Evolutionary conservation across 164 flowering plant species (phyloP), one percentile per base, ranked within the genome.

Genomic region (Brasenia schreberi): DNA sequence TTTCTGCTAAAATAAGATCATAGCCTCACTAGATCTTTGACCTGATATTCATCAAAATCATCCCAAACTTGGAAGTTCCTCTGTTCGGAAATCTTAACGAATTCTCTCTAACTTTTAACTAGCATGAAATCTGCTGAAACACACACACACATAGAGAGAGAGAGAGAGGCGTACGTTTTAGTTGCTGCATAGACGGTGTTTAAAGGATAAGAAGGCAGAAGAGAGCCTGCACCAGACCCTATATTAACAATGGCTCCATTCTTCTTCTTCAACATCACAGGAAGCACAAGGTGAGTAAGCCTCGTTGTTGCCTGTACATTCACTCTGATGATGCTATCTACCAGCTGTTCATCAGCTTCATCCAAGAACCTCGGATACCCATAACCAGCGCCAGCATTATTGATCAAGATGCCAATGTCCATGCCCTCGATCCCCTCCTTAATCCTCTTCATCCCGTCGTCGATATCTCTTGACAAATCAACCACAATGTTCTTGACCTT

Each of bases 321-420:
- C 52, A 88, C 81, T 63, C 65, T 80, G 0, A 85, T 53, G 42
- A 86, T 4, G 49, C 67, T 68, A 44, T 69, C 66, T 79, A 74
- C 39, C 62, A 81, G 6, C 59, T 78, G 78, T 33, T 59, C 65
- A 65, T 83, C 87, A 6, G 81, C 77, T 67, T 82, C 89, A 68
- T 85, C 81, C 52, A 83, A 80, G 27, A 69, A 87, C 75, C 67
- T 79, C 0, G 84, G 77, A 12, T 67, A 67, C 1, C 69, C 87
- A 61, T 87, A 84, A 18, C 87, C 76, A 7, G 83, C 60, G 14
- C 96, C 93, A 7, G 82, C 96, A 58, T 83, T 87, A 63, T 87
- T 89, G 43, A 89, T 71, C 81, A 89, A 68, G 69, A 87, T 67
- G 33, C 93, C 96, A 62, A 89, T 79, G 64, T 89, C 93, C 44